A percentile compares a stretch with the other conserved stretches of the same genome.
These are phyloP conservation scores for Fusarium pilosicola DNA, from an alignment of 2,329 filamentous ascomycete species.

Conservation along the genomic window DNA sequence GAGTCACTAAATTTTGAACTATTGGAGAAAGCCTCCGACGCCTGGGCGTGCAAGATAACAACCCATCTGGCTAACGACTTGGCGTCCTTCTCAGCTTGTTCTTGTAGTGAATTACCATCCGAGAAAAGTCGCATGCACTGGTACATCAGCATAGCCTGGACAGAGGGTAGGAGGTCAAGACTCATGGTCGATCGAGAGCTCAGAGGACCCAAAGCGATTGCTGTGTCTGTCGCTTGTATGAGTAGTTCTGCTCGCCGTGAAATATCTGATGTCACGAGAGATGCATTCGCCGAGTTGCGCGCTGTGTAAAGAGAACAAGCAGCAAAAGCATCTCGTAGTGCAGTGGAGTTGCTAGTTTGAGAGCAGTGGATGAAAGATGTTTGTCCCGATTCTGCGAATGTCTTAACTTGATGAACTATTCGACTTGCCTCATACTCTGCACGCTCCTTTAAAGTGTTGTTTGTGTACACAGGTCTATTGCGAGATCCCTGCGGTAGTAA, in stretches of 20 bases:
- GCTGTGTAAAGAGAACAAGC: not conserved
- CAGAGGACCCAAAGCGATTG: not conserved
- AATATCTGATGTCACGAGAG: not conserved
- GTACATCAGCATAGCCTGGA: not conserved
- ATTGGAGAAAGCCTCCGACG: accelerated
- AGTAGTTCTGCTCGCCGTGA: not conserved
- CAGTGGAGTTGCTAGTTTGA: not conserved
- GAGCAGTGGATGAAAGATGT: not conserved
- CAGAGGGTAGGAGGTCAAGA: not conserved
- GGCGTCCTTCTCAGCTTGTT: accelerated
- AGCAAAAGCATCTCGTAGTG: not conserved
- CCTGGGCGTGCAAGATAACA: not conserved
- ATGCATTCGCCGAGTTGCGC: not conserved
- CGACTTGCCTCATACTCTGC: not conserved
- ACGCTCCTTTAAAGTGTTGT: not conserved
- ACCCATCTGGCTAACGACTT: accelerated
- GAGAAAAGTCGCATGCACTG: not conserved
- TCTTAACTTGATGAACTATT: not conserved
- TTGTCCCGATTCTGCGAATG: not conserved
- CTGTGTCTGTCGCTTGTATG: not conserved
- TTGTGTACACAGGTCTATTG: not conserved
- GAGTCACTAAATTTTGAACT: accelerated
- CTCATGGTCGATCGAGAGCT: accelerated
- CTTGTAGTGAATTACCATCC: accelerated
- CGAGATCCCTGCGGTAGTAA: accelerated